Conservation (phyloP, 73 alveolate genomes). For the Tetrahymena borealis region DNA sequence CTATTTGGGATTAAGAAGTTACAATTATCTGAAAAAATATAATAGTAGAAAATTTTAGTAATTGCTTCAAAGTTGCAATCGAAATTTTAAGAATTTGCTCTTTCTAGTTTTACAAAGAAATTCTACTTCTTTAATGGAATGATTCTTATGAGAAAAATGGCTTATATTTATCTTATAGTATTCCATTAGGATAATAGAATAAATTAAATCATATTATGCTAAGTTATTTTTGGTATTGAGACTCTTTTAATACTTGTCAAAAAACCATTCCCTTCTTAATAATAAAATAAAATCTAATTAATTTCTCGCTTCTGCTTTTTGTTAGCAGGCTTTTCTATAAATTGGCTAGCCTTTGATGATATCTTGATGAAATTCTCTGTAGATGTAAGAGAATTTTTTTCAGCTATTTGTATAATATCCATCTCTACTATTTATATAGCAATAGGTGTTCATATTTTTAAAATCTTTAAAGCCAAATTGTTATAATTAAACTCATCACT, state of each 20-base stretch:
- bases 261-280: not conserved
- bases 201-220: not conserved
- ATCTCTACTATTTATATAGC: not conserved
- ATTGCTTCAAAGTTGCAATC: too few species aligned
- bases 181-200: not conserved
- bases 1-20: not conserved
- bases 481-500: not conserved
- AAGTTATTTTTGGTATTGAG: not conserved
- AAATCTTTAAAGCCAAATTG: not conserved
- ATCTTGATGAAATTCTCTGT: not conserved
- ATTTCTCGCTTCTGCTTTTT: not conserved
- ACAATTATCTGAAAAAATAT: too few species aligned
- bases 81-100: not conserved
- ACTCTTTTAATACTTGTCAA: not conserved
- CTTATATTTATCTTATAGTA: not conserved
- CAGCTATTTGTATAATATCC: not conserved
- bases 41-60: too few species aligned
- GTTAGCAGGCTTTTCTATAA: not conserved
- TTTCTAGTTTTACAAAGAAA: not conserved
- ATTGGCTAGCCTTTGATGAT: not conserved
- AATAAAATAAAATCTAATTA: not conserved
- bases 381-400: not conserved
- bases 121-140: not conserved
- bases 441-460: not conserved
- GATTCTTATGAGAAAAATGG: not conserved